Conservation (phyloP, 1,284 basidiomycete species). For the Laetiporus sulphureus region DNA sequence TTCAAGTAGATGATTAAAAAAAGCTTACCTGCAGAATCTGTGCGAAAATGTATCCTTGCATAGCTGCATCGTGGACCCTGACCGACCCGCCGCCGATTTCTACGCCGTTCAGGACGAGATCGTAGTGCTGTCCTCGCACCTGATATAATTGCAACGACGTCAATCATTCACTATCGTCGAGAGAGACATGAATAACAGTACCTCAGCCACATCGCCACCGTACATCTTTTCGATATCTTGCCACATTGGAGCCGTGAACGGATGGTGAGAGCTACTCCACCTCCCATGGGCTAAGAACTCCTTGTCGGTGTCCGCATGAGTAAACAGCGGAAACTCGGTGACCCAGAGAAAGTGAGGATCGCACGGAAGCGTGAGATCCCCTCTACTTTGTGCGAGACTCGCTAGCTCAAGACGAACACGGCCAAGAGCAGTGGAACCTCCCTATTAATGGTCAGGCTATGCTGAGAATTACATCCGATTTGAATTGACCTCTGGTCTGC, state of each 20-base stretch:
- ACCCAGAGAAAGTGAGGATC: slow-evolving; percentile 89
- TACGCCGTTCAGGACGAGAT: slow-evolving; percentile 91
- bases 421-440: slow-evolving; percentile 81
- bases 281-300: slow-evolving; percentile 76
- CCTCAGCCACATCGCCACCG: slow-evolving; percentile 57
- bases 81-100: slow-evolving; percentile 95
- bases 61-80: slow-evolving; percentile 79
- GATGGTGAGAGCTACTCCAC: slow-evolving; percentile 91
- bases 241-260: slow-evolving; percentile 94
- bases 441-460: slow-evolving; percentile 36
- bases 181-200: slow-evolving; percentile 26
- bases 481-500: slow-evolving; percentile 37
- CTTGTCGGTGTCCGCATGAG: slow-evolving; percentile 84
- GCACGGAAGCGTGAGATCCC: slow-evolving; percentile 37
- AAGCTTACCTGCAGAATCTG: slow-evolving; percentile 66
- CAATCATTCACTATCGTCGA: not conserved
- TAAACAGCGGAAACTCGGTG: slow-evolving; percentile 94
- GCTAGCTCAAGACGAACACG: slow-evolving; percentile 65
- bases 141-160: slow-evolving; percentile 20
- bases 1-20: not conserved
- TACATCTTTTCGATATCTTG: slow-evolving; percentile 77
- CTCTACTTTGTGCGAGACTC: slow-evolving; percentile 52
- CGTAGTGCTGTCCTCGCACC: slow-evolving; percentile 94
- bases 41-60: slow-evolving; percentile 83
- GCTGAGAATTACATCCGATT: too few species aligned